phyloP scores from a whole-genome alignment of 2,329 filamentous ascomycete species.

The Penicillium sp. region DNA sequence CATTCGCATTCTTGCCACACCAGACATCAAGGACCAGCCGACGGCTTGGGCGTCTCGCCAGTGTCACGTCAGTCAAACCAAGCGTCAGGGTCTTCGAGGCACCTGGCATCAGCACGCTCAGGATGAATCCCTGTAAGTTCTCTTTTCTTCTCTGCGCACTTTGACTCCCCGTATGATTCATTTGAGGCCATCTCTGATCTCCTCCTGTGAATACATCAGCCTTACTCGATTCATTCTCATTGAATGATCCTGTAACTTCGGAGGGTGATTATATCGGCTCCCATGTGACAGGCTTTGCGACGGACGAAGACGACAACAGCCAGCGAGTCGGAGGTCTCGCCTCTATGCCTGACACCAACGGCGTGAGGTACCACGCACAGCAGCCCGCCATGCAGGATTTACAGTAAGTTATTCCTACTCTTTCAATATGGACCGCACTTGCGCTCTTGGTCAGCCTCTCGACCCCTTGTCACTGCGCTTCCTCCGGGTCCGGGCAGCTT shows the following conservation, averaged over 20 bases:
- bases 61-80: conserved; percentile 23
- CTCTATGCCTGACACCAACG: conserved; percentile 49
- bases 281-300: conserved; percentile 36
- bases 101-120: conserved; percentile 23
- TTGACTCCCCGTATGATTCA: conserved; percentile 7
- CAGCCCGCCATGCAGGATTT: conserved; percentile 54
- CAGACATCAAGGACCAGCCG: conserved; percentile 17
- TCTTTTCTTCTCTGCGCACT: background rate
- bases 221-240: conserved; percentile 37
- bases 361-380: conserved; percentile 54
- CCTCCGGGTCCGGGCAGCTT: conserved; percentile 36
- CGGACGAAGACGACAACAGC: conserved; percentile 50
- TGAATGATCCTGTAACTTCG: conserved; percentile 42
- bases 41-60: conserved; percentile 21
- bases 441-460: conserved; percentile 31
- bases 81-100: conserved; percentile 25
- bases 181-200: background rate
- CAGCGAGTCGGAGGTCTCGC: conserved; percentile 53
- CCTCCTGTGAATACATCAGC: conserved; percentile 18
- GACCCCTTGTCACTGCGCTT: conserved; percentile 33
- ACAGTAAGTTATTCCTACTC: conserved; percentile 52
- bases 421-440: conserved; percentile 41
- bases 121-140: conserved; percentile 27
- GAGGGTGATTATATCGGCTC: conserved; percentile 43
- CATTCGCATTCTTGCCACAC: conserved; percentile 12